Evolutionary conservation across 345 rosid genomes (phyloP).

Genomic region (Gossypium anomalum): DNA sequence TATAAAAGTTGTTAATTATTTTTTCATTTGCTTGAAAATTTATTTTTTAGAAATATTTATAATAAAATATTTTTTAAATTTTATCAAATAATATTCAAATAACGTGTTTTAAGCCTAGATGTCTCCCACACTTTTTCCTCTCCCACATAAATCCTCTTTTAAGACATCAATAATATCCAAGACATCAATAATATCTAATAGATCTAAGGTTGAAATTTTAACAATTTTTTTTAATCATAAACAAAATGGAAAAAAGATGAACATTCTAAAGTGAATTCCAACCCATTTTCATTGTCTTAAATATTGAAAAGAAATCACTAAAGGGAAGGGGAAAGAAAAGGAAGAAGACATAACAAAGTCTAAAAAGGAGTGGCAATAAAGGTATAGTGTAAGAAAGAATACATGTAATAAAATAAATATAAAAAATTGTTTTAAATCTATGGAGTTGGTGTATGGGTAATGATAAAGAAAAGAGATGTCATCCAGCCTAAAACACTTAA

Average conservation of each 20-base stretch:
- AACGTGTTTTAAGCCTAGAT: too few species aligned
- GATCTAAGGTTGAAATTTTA: too few species aligned
- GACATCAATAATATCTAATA: too few species aligned
- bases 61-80: too few species aligned
- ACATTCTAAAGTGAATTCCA: background rate
- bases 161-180: too few species aligned
- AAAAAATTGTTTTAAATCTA: background rate
- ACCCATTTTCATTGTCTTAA: background rate
- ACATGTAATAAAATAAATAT: background rate
- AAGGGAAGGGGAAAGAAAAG: background rate
- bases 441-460: background rate
- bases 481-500: conserved; percentile 30
- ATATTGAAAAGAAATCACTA: background rate
- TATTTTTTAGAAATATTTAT: too few species aligned
- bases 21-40: too few species aligned
- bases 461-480: background rate
- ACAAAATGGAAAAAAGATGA: background rate
- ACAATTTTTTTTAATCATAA: too few species aligned
- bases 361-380: background rate
- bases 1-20: too few species aligned
- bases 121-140: too few species aligned
- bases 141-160: too few species aligned
- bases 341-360: background rate
- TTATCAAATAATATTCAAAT: too few species aligned
- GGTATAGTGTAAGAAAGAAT: background rate